Conservation (phyloP, 2,329 filamentous ascomycete species). For the Colletotrichum costaricense region DNA sequence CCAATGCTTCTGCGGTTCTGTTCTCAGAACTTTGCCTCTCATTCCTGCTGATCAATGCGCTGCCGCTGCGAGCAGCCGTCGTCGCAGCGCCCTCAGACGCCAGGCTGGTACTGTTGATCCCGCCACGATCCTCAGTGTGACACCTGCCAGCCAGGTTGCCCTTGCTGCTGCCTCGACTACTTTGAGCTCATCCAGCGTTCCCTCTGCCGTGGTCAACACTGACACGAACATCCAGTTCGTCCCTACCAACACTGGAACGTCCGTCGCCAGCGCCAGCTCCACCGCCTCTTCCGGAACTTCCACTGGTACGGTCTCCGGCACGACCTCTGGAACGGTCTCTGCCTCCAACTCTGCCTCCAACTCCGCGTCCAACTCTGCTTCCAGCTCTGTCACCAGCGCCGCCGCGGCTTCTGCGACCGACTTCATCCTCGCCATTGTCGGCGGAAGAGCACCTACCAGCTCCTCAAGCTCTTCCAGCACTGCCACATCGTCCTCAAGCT, state of each 20-base stretch:
- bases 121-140: background rate
- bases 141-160: conserved; percentile 9
- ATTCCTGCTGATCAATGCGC: background rate
- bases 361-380: background rate
- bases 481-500: background rate
- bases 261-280: background rate
- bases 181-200: background rate
- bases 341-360: background rate
- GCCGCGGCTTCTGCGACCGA: background rate
- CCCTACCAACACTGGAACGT: background rate
- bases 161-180: background rate
- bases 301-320: background rate
- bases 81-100: background rate
- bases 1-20: conserved; percentile 9
- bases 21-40: background rate
- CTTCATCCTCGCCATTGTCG: conserved; percentile 7
- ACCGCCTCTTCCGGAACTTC: background rate
- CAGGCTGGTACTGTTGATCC: conserved; percentile 14
- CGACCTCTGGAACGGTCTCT: background rate
- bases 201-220: background rate
- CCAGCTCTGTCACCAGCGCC: background rate
- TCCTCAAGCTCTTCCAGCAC: background rate
- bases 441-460: background rate
- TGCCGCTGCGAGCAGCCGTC: background rate
- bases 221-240: background rate